Evolutionary conservation across 176 grass and related monocot genomes (phyloP).

Genomic region (Lolium rigidum): DNA sequence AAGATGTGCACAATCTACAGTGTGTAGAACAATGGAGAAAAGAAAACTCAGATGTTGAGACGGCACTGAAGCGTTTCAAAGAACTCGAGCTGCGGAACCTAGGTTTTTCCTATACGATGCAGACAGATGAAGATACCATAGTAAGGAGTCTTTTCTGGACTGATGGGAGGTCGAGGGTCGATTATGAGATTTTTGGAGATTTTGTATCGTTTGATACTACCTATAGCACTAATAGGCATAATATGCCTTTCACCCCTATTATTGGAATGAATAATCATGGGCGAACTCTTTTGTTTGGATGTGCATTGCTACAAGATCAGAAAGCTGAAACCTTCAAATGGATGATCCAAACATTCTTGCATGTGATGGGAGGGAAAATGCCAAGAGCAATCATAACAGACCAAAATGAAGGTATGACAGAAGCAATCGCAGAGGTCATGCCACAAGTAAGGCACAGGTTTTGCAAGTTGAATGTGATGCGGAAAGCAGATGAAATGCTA

Average conservation of each 20-base stretch:
- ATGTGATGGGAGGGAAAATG: constrained; percentile 39
- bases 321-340: constrained; percentile 32
- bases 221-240: constrained; percentile 33
- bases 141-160: constrained; percentile 33
- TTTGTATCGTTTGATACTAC: constrained; percentile 36
- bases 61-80: constrained; percentile 27
- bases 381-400: constrained; percentile 34
- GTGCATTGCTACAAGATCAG: constrained; percentile 22
- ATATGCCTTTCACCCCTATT: constrained; percentile 35
- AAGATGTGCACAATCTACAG: constrained; percentile 7
- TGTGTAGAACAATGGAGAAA: neutral
- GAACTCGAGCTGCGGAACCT: constrained; percentile 27
- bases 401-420: constrained; percentile 29
- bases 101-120: constrained; percentile 18
- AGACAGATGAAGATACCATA: constrained; percentile 13
- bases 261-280: constrained; percentile 41
- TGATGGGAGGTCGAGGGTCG: constrained; percentile 22
- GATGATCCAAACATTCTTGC: constrained; percentile 36
- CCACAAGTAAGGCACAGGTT: constrained; percentile 21
- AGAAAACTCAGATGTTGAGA: constrained; percentile 39
- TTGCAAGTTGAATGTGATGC: constrained; percentile 35
- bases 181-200: constrained; percentile 42
- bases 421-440: constrained; percentile 35
- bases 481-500: constrained; percentile 25
- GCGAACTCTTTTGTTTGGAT: constrained; percentile 21